Evolutionary conservation across 176 grass and related monocot genomes (phyloP).

Genomic region (Cenchrus fungigraminus): DNA sequence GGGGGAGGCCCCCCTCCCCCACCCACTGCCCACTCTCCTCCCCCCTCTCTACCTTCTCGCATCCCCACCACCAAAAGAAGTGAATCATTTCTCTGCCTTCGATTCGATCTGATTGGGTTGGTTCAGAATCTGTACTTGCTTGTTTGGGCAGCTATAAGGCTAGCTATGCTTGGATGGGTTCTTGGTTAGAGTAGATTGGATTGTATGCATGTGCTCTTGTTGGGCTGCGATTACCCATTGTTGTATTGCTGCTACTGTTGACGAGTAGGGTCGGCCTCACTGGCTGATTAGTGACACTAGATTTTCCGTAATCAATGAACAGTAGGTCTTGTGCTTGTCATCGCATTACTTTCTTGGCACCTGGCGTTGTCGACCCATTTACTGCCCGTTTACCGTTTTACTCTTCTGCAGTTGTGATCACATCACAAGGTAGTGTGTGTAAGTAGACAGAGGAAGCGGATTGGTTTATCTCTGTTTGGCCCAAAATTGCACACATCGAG

Average conservation of each 20-base stretch:
- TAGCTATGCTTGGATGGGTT: background rate
- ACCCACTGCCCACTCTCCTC: background rate
- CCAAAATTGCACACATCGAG: background rate
- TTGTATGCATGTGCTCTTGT: background rate
- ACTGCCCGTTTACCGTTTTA: background rate
- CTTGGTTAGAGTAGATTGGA: background rate
- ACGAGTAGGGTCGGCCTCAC: background rate
- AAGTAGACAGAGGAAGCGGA: background rate
- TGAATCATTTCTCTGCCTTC: background rate
- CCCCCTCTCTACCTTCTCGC: background rate
- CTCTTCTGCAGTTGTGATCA: background rate
- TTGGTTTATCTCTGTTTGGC: background rate
- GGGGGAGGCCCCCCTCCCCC: background rate
- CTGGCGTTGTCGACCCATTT: conserved; percentile 8
- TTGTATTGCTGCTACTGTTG: background rate
- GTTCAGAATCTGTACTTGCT: background rate
- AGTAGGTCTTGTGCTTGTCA: background rate
- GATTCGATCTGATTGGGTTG: background rate
- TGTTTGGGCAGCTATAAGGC: background rate
- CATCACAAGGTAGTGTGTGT: background rate
- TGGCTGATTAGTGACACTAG: background rate
- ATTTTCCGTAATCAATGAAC: conserved; percentile 10
- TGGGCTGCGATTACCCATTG: background rate
- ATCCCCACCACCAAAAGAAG: background rate
- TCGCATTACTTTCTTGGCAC: background rate